Evolutionary conservation across 2,329 filamentous ascomycete genomes (phyloP).

Genomic region (Aspergillus sp.): DNA sequence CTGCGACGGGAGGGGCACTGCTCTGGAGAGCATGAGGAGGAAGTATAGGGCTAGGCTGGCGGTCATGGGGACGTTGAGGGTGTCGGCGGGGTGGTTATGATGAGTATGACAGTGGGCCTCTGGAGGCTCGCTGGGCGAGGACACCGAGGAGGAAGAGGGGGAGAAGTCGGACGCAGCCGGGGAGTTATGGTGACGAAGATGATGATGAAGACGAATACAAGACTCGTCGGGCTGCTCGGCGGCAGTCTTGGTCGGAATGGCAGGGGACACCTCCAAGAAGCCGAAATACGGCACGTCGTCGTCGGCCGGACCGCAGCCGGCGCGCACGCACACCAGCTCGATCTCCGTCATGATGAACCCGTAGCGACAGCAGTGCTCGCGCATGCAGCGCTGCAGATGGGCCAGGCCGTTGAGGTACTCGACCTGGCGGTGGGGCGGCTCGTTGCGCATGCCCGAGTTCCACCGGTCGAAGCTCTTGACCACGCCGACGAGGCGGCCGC

Average conservation of each 20-base stretch:
- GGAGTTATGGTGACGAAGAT: slow-evolving; percentile 15
- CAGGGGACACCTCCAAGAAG: slow-evolving; percentile 64
- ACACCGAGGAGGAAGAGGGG: slow-evolving; percentile 16
- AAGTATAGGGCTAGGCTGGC: slow-evolving; percentile 54
- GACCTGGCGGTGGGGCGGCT: slow-evolving; percentile 74
- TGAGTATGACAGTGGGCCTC: too few species aligned
- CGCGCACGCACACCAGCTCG: slow-evolving; percentile 81
- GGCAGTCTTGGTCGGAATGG: slow-evolving; percentile 45
- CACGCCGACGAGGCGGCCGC: slow-evolving; percentile 67
- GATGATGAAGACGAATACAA: slow-evolving; percentile 1
- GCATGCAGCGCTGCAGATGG: slow-evolving; percentile 83
- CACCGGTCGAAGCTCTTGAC: slow-evolving; percentile 87
- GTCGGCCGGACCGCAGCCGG: slow-evolving; percentile 54
- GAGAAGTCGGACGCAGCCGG: slow-evolving; percentile 24
- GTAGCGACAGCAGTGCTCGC: slow-evolving; percentile 84
- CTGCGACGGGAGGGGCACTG: slow-evolving; percentile 49
- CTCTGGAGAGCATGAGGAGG: slow-evolving; percentile 56
- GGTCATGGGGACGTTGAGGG: slow-evolving; percentile 38
- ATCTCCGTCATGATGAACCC: slow-evolving; percentile 96
- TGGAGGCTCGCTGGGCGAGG: slow-evolving; percentile 13
- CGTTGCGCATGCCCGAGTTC: slow-evolving; percentile 88
- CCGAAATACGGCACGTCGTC: slow-evolving; percentile 69
- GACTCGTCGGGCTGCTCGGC: slow-evolving; percentile 8
- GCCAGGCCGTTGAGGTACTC: slow-evolving; percentile 81
- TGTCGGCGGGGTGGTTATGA: slow-evolving; percentile 5